Percentiles rank a stretch among this genome's conserved stretches.
phyloP scores from a whole-genome alignment of 192 early-diverging fungal genomes.

The Backusella westeae region DNA sequence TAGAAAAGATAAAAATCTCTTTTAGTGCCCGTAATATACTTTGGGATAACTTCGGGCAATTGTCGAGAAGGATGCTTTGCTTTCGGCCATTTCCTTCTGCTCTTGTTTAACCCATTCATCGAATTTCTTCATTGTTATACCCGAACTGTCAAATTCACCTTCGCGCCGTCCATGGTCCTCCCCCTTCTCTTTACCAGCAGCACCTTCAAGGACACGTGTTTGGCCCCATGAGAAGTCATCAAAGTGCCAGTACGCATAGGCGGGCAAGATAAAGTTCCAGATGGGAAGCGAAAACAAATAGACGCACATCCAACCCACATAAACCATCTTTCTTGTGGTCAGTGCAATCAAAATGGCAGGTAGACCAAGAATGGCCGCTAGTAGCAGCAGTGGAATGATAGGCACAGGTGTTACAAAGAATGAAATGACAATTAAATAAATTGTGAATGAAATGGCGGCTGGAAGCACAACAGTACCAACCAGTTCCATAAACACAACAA shows the following conservation, averaged over 20 bases:
- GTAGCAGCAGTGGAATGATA: conserved; percentile 69
- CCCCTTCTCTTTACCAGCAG: conserved; percentile 51
- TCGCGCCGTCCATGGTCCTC: conserved; percentile 61
- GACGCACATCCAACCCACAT: conserved; percentile 84
- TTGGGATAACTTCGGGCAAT: conserved; percentile 19
- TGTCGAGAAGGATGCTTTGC: not conserved
- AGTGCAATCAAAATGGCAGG: conserved; percentile 88
- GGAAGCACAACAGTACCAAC: conserved; percentile 89
- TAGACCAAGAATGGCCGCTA: conserved; percentile 81
- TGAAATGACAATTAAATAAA: conserved; percentile 80
- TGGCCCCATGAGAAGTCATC: conserved; percentile 87
- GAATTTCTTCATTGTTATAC: conserved; percentile 73
- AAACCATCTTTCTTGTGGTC: conserved; percentile 80
- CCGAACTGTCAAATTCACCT: conserved; percentile 74
- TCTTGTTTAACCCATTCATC: conserved; percentile 55
- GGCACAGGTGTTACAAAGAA: conserved; percentile 56
- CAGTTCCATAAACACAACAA: conserved; percentile 92
- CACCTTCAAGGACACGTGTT: conserved; percentile 65
- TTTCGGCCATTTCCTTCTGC: conserved; percentile 16
- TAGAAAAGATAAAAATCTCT: not conserved
- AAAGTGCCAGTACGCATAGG: conserved; percentile 85
- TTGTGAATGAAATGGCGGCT: conserved; percentile 81
- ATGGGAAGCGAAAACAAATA: conserved; percentile 61
- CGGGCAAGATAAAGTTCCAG: conserved; percentile 78
- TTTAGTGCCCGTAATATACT: conserved; percentile 30